Percentiles rank a stretch among this genome's conserved stretches.
These are phyloP conservation scores for Baudoinia panamericana DNA, from an alignment of 495 filamentous ascomycete species.

Conservation along the genomic window DNA sequence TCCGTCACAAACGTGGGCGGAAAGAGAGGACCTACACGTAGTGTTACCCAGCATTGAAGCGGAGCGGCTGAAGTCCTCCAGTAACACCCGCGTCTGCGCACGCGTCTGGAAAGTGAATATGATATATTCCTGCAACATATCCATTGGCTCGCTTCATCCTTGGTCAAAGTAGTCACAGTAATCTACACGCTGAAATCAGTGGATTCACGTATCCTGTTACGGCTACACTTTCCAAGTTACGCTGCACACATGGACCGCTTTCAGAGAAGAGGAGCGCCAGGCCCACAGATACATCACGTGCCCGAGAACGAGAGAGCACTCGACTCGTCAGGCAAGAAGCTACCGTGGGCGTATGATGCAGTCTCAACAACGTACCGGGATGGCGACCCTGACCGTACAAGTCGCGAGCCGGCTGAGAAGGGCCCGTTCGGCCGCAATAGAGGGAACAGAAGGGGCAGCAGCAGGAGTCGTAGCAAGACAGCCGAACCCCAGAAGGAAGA, in stretches of 20 bases:
- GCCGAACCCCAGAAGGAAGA: slow-evolving; percentile 41
- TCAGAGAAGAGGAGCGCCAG: background rate
- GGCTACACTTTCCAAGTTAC: background rate
- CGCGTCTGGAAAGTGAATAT: background rate
- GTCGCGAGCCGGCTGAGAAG: slow-evolving; percentile 43
- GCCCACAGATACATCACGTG: slow-evolving; percentile 54
- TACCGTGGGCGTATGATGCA: slow-evolving; percentile 51
- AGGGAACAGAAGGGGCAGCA: slow-evolving; percentile 5
- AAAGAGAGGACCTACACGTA: too few species aligned
- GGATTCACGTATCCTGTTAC: background rate
- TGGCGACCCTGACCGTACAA: slow-evolving; percentile 14
- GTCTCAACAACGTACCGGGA: background rate
- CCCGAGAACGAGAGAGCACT: slow-evolving; percentile 50
- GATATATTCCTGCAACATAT: background rate
- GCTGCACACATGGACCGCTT: slow-evolving; percentile 8
- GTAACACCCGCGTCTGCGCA: slow-evolving; percentile 1
- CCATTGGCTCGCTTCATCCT: background rate
- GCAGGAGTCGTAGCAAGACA: slow-evolving; percentile 47
- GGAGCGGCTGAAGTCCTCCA: too few species aligned
- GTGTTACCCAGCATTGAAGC: too few species aligned
- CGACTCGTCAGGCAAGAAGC: slow-evolving; percentile 44
- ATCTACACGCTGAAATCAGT: background rate
- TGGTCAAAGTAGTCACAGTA: background rate
- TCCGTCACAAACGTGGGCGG: too few species aligned
- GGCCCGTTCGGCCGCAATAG: slow-evolving; percentile 44